Evolutionary conservation across 768 basidiomycete species (phyloP), one percentile per base, ranked within the genome.

Genomic region (Dacryopinax primogenitus): DNA sequence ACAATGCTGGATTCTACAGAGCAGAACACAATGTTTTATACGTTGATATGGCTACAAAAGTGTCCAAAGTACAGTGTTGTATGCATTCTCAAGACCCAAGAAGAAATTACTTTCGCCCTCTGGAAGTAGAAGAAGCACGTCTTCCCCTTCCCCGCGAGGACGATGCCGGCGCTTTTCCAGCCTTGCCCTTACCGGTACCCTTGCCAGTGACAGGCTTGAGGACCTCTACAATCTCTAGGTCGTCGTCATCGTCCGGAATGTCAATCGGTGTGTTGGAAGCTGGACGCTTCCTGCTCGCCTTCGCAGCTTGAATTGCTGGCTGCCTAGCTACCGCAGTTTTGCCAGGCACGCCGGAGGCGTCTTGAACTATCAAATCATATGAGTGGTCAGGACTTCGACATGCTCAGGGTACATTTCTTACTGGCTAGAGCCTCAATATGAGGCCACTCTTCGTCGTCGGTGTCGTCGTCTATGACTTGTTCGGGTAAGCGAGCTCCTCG

Each of bases 141-240:
- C 51, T 58, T 30, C 51, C 51, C 26, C 51, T 58, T 11, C 51
- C 51, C 13, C 51, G 23, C 4, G 51, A 58, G 18, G 51, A 58
- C 9, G 51, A 58, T 28, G 26, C 51, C 2, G 51, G 51, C 51
- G 51, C 51, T 18, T 58, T 58, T 11, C 51, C 51, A 58, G 13
- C 51, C 26, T 58, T 58, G 18, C 51, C 51, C 18, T 58, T 58
- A 6, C n/a, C n/a, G n/a, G n/a, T n/a, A n/a, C 51, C 51, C 26
- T 58, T 58, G 15, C 51, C 51, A 30, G 51, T 23, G 15, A 58
- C 51, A 3, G 51, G 51, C 26, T 58, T 58, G 4, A 82, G 77
- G 0, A 80, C 82, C 37, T 83, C 81, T 1, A 82, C 70, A 65
- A 82, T 78, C 65, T 83, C 82, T 16, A 82, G 72, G 28, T 85